phyloP scores from a whole-genome alignment of 768 basidiomycete species.

The Rossbeevera mucosa region DNA sequence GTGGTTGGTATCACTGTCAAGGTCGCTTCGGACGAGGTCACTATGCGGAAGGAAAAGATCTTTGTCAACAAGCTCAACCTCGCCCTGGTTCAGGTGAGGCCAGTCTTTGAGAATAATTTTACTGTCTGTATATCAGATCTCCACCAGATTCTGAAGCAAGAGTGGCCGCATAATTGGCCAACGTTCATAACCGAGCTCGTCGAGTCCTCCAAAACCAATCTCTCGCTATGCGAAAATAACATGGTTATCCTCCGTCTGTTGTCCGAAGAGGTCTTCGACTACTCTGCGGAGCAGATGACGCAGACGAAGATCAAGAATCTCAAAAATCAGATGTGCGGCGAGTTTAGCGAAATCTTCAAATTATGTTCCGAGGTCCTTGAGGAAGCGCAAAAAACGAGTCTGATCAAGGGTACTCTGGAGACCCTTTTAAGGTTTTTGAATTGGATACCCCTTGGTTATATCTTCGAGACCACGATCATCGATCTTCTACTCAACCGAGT shows the following conservation, averaged over 20 bases:
- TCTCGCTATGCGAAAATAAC: conserved; percentile 98
- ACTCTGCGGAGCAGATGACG: conserved; percentile 97
- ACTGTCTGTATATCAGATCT: conserved; percentile 5
- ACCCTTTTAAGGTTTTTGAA: conserved; percentile 94
- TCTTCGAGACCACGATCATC: conserved; percentile 97
- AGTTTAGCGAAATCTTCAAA: conserved; percentile 97
- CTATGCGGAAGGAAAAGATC: conserved; percentile 88
- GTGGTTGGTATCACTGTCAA: conserved; percentile 91
- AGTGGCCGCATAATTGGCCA: conserved; percentile 99
- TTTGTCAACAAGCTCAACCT: conserved; percentile 96
- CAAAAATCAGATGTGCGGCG: conserved; percentile 97
- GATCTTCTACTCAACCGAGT: conserved; percentile 90
- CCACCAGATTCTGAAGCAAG: conserved; percentile 91
- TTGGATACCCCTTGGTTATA: conserved; percentile 98
- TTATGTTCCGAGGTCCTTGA: conserved; percentile 95
- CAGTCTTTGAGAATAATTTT: background rate
- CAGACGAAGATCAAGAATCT: conserved; percentile 95
- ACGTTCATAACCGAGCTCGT: conserved; percentile 96
- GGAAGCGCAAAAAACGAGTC: conserved; percentile 91
- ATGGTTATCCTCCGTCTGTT: conserved; percentile 97
- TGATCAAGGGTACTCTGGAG: conserved; percentile 93
- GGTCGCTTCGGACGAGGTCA: conserved; percentile 84
- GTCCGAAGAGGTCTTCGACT: conserved; percentile 99
- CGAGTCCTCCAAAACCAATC: conserved; percentile 93
- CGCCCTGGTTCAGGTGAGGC: conserved; percentile 83